Base-by-base conservation (phyloP, 768 basidiomycete genomes). In the Fistulinella prunicolor region DNA sequence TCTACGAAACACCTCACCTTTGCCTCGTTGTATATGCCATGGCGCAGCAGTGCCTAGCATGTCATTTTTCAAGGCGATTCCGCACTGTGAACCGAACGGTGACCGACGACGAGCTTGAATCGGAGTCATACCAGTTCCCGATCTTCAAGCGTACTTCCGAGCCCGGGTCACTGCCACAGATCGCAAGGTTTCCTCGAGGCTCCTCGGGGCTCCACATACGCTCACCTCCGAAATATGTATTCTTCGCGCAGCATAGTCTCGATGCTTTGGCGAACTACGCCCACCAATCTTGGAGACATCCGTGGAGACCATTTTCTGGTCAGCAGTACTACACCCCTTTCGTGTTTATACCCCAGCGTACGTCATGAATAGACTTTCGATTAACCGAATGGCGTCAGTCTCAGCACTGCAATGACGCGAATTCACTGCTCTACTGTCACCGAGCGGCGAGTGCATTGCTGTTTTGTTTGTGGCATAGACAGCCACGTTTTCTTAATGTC, bases 401-500 rank as follows among this genome's bases (percentile, higher is more conserved):
- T 42, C 46, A 30, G 50, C 55, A 63, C 61, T 49, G 63, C 61
- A 55, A 53, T 58, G 55, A 45, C 54, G 41, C 50, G 37, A 56
- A 42, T 34, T 21, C 36, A 41, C 42, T 26, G 46, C 13, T 40
- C 46, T 38, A 43, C 43, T 46, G 14, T 64, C 57, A 39, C 51
- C 56, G 50, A 51, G 36, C 46, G 40, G 47, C 17, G n/a, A n/a
- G n/a, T n/a, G 30, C 47, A 49, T 26, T 42, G 51, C 28, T 12
- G 23, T 46, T 46, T 47, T 28, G 44, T 50, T 38, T 50, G 30
- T 51, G 49, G 38, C 47, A 38, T 50, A 41, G 43, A 38, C 38
- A n/a, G 24, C 54, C 66, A 61, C 64, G 57, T 62, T 64, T 66
- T 61, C 44, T 53, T 55, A 35, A 49, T 54, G 60, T 59, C 59